Base-by-base conservation (phyloP, 805 yeast genomes). In the Nakazawaea populi region DNA sequence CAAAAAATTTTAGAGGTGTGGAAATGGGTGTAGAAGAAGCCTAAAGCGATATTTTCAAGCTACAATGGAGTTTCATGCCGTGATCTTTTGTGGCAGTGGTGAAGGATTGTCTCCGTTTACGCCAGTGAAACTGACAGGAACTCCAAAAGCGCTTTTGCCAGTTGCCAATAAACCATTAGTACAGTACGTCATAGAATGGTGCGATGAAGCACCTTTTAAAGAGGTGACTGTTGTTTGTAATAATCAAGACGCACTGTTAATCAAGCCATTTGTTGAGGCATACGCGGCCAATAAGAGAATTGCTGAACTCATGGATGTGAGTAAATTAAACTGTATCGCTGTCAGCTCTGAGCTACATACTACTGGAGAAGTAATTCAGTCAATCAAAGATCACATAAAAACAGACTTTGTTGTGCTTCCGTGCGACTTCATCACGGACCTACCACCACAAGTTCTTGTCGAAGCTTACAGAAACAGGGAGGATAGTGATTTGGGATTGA, bases 391-490 rank as follows among this genome's bases (percentile, higher is more conserved):
- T 53, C 63, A 68, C 49, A 60, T 69, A 32, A 56, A 63, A 48
- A 61, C 74, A 35, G 83, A 84, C 62, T 84, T 89, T 60, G 88
- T 90, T n/a, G 67, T 94, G 34, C 69, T 94, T 50, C 97, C 98
- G 6, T 92, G 97, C 70, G 99, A 95, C 66, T 88, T 94, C 63
- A 74, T 95, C 49, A 90, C 98, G 2, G 92, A 91, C 63, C 72
- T 92, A 38, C 96, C 96, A 4, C 96, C 98, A 9, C 92, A 88
- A 60, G 85, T 85, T 18, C 74, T 94, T 34, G 81, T 90, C 43
- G 96, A 92, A 61, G 87, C 85, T 47, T 91, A 84, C 65, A 75
- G 97, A 60, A 83, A 83, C 56, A 82, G 83, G 59, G 80, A 78
- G 27, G 85, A 79, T 40, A 69, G 73, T 31, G 89, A 87, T 55